A percentile compares a stretch with the other conserved stretches of the same genome.
Evolutionary conservation across 495 filamentous ascomycete genomes (phyloP).

Genomic region (Filosporella fistucella): DNA sequence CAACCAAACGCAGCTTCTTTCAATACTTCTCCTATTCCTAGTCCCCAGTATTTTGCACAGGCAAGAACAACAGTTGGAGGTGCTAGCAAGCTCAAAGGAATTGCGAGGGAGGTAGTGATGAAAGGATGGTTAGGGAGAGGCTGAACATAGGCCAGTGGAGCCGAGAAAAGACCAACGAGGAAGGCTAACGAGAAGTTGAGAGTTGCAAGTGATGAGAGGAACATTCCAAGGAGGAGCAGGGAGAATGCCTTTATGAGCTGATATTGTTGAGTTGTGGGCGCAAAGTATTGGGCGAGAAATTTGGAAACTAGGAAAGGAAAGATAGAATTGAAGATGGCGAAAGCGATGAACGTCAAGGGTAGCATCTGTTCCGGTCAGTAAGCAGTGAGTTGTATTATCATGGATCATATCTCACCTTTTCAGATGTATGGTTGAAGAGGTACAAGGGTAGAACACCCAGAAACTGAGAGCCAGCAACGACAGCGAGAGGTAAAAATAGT

Average conservation of each 20-base stretch:
- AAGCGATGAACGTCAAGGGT: conserved; percentile 48
- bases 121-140: conserved; percentile 35
- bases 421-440: conserved; percentile 71
- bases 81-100: conserved; percentile 53
- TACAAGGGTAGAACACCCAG: conserved; percentile 81
- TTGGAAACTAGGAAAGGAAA: conserved; percentile 55
- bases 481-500: conserved; percentile 70
- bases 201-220: conserved; percentile 87
- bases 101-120: conserved; percentile 21
- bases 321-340: conserved; percentile 52
- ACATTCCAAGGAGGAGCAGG: conserved; percentile 83
- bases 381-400: not conserved
- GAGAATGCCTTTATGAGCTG: conserved; percentile 86
- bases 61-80: conserved; percentile 60
- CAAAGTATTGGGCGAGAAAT: conserved; percentile 40
- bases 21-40: conserved; percentile 52
- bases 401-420: conserved; percentile 47
- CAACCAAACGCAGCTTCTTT: conserved; percentile 81
- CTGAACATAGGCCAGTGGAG: conserved; percentile 69
- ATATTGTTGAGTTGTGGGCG: conserved; percentile 63
- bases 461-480: conserved; percentile 69
- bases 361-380: conserved; percentile 47
- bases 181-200: conserved; percentile 94
- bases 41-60: conserved; percentile 44
- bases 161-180: conserved; percentile 72